phyloP scores from a whole-genome alignment of 176 grass and related monocot genomes.

The Phragmites australis region DNA sequence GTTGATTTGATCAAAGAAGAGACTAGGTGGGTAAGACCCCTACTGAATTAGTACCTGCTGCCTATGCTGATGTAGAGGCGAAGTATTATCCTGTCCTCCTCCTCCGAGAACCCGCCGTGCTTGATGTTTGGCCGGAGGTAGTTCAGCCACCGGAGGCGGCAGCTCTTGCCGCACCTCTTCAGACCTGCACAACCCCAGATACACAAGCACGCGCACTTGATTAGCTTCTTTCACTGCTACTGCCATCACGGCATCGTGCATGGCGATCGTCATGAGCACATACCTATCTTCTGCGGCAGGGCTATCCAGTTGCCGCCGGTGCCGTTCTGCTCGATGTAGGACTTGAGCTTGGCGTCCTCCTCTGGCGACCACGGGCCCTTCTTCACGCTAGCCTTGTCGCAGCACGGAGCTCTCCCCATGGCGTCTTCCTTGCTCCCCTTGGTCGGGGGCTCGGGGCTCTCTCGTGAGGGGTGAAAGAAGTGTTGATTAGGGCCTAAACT shows the following conservation, averaged over 20 bases:
- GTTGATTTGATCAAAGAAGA: slow-evolving; percentile 30
- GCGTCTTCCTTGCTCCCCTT: slow-evolving; percentile 3
- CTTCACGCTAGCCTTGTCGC: slow-evolving; percentile 93
- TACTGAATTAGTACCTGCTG: slow-evolving; percentile 67
- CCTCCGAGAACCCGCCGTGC: slow-evolving; percentile 91
- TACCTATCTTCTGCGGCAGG: slow-evolving; percentile 93
- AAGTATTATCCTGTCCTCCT: slow-evolving; percentile 86
- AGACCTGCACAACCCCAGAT: slow-evolving; percentile 48
- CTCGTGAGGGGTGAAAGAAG: slow-evolving; percentile 28
- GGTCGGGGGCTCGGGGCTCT: slow-evolving; percentile 27
- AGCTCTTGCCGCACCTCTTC: slow-evolving; percentile 96
- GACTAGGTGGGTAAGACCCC: background rate
- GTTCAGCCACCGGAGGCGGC: slow-evolving; percentile 94
- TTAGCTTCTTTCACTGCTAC: slow-evolving; percentile 4
- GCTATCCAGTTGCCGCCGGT: slow-evolving; percentile 96
- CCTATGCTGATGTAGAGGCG: slow-evolving; percentile 91
- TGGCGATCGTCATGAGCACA: slow-evolving; percentile 5
- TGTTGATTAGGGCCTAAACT: slow-evolving; percentile 57
- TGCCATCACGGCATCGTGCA: background rate
- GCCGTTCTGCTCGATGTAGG: slow-evolving; percentile 92
- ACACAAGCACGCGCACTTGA: background rate
- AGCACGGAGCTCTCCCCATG: slow-evolving; percentile 96
- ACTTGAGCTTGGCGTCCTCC: slow-evolving; percentile 89
- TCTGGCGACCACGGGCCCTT: slow-evolving; percentile 92
- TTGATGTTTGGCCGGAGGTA: slow-evolving; percentile 93